Conservation (phyloP, 805 yeast genomes). For the Wickerhamomyces sydowiorum region DNA sequence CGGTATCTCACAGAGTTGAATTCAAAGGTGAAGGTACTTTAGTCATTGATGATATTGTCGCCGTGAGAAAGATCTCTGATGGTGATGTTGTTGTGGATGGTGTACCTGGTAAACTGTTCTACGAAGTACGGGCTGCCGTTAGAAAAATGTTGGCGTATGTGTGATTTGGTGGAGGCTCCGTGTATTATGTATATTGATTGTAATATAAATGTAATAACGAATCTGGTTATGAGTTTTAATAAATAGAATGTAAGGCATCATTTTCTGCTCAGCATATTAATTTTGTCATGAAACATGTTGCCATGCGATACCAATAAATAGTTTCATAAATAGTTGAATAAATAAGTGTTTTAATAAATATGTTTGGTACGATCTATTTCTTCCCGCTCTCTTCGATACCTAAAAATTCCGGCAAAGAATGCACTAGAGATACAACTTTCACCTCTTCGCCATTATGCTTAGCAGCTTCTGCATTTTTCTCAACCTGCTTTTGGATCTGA, state of each 20-base stretch:
- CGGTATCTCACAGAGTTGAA: constrained; percentile 61
- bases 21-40: constrained; percentile 90
- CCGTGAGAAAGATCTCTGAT: constrained; percentile 71
- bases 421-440: constrained; percentile 1
- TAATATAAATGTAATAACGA: no score
- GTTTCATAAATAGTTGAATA: constrained; percentile 8
- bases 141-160: constrained; percentile 73
- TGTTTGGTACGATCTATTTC: no score
- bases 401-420: constrained; percentile 16
- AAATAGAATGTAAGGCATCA: constrained; percentile 1
- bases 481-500: constrained; percentile 20
- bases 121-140: constrained; percentile 67
- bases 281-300: no score
- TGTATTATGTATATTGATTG: not conserved
- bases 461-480: constrained; percentile 5
- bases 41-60: constrained; percentile 73
- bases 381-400: no score
- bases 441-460: not conserved
- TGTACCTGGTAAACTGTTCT: constrained; percentile 64
- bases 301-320: no score
- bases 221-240: no score
- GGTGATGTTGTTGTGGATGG: constrained; percentile 90
- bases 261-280: no score
- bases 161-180: constrained; percentile 18
- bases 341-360: constrained; percentile 1